Conservation (phyloP, 2,329 filamentous ascomycete species). For the Zalaria obscura region DNA sequence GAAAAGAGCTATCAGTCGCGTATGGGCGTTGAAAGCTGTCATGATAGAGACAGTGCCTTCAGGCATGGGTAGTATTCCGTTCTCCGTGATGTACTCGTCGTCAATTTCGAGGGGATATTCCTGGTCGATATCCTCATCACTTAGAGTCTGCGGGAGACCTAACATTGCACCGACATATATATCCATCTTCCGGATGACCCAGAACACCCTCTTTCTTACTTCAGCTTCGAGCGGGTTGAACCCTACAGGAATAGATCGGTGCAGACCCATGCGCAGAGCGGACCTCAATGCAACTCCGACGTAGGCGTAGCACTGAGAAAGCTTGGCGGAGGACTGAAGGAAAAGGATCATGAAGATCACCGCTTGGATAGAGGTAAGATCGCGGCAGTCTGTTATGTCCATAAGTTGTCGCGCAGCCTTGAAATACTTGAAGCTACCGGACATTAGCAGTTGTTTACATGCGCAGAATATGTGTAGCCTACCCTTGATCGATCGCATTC, state of each 20-base stretch:
- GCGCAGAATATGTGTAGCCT: slow-evolving; percentile 3
- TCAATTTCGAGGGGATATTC: slow-evolving; percentile 32
- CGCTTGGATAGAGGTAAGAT: slow-evolving; percentile 35
- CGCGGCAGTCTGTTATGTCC: slow-evolving; percentile 39
- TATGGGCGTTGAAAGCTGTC: slow-evolving; percentile 46
- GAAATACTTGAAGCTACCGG: slow-evolving; percentile 32
- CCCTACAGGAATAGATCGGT: slow-evolving; percentile 31
- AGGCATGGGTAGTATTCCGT: slow-evolving; percentile 38
- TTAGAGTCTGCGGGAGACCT: slow-evolving; percentile 32
- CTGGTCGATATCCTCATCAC: slow-evolving; percentile 35
- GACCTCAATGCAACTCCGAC: slow-evolving; percentile 37
- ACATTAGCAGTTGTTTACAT: background rate
- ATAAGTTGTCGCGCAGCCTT: slow-evolving; percentile 32
- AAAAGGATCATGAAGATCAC: slow-evolving; percentile 40
- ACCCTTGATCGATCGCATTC: slow-evolving; percentile 32
- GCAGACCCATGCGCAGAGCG: slow-evolving; percentile 35
- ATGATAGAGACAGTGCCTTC: slow-evolving; percentile 41
- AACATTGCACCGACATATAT: slow-evolving; percentile 38
- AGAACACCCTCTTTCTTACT: slow-evolving; percentile 36
- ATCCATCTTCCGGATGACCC: slow-evolving; percentile 37
- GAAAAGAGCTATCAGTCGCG: slow-evolving; percentile 40
- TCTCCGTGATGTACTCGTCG: slow-evolving; percentile 36
- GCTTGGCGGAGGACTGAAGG: slow-evolving; percentile 36
- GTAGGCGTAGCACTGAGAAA: slow-evolving; percentile 38
- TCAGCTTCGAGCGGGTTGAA: slow-evolving; percentile 35